Conservation (phyloP, 208 protist genomes). For the Sergeia podlipaevii region DNA sequence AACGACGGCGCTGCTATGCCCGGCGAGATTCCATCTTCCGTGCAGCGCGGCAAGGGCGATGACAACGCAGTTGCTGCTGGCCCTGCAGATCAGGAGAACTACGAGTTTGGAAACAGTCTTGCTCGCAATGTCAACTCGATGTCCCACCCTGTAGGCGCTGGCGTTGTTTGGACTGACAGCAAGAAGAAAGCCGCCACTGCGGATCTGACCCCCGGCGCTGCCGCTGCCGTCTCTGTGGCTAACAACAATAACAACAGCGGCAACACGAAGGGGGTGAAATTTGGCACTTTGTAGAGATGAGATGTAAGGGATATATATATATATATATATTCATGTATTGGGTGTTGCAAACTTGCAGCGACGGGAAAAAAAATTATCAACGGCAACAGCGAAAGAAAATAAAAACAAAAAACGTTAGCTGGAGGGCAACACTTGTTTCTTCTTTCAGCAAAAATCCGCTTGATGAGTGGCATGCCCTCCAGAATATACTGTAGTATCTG, state of each 20-base stretch:
- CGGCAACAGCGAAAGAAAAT: no score
- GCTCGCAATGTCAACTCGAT: conserved; percentile 39
- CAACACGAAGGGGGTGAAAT: no score
- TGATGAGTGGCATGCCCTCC: no score
- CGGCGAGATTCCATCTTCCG: neutral
- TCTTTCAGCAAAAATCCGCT: no score
- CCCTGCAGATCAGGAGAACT: conserved; percentile 1
- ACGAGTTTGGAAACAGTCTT: conserved; percentile 35
- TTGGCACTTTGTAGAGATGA: no score
- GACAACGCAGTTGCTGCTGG: neutral
- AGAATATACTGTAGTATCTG: no score
- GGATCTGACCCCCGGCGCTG: conserved; percentile 21
- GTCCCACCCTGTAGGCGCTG: conserved; percentile 60
- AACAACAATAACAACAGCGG: conserved; percentile 4
- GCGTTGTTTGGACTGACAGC: conserved; percentile 69
- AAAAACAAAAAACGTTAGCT: no score
- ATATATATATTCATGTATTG: no score
- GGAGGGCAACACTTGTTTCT: no score
- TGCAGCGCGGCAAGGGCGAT: neutral
- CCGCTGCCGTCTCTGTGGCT: conserved; percentile 17
- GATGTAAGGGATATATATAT: no score
- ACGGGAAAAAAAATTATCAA: no score
- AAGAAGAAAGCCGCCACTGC: conserved; percentile 8
- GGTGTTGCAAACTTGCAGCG: no score
- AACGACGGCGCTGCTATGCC: conserved; percentile 5